Percentiles rank a stretch among this genome's conserved stretches.
These are phyloP conservation scores for Ilyonectria sp. DNA, from an alignment of 2,329 filamentous ascomycete species.

Conservation along the genomic window DNA sequence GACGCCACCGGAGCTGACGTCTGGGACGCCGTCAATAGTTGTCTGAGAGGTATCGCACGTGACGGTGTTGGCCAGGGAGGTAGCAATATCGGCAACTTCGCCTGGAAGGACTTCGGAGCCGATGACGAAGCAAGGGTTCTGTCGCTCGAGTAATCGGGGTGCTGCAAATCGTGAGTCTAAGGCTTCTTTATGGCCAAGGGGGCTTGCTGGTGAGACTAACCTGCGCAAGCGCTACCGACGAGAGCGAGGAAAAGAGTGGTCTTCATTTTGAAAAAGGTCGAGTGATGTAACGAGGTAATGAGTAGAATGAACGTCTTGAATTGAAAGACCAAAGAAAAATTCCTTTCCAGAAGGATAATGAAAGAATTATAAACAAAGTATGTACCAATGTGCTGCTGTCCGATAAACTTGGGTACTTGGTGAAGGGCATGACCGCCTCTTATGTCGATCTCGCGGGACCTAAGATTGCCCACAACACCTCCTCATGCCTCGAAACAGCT, in stretches of 20 bases:
- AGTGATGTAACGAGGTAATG: not conserved
- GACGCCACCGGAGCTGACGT: conserved; percentile 66
- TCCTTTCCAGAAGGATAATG: conserved; percentile 7
- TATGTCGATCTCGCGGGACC: not conserved
- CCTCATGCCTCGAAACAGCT: conserved; percentile 7
- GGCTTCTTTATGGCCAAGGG: not conserved
- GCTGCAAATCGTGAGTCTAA: conserved; percentile 7
- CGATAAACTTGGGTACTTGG: not conserved
- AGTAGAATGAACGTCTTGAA: conserved; percentile 7
- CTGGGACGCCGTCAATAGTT: conserved; percentile 69
- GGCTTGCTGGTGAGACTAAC: conserved; percentile 21
- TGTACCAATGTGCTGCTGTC: not conserved
- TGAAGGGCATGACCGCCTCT: not conserved
- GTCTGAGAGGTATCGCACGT: conserved; percentile 64
- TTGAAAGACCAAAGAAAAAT: not conserved
- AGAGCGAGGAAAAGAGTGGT: conserved; percentile 35
- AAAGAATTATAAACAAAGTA: conserved; percentile 1
- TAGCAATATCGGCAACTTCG: conserved; percentile 62
- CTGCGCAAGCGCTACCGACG: conserved; percentile 37
- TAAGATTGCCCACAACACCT: not conserved
- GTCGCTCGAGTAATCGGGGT: conserved; percentile 45
- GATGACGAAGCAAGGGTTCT: conserved; percentile 68
- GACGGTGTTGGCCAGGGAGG: conserved; percentile 58
- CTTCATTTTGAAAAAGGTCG: conserved; percentile 36
- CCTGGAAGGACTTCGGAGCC: conserved; percentile 65